These are phyloP conservation scores for Amphibolis antarctica DNA, from an alignment of 106 monocot species.

Conservation along the genomic window DNA sequence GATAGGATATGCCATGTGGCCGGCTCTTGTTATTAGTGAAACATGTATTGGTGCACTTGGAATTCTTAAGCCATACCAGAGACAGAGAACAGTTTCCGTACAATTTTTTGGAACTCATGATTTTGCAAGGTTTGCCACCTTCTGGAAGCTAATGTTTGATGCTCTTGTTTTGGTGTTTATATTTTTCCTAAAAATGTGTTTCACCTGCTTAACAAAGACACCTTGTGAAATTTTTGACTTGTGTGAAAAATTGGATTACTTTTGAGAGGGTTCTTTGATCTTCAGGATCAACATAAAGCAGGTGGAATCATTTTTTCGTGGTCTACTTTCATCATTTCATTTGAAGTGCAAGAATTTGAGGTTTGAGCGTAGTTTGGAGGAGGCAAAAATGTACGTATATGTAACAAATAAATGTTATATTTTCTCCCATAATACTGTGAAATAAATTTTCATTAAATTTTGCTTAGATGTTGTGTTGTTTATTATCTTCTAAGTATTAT, in stretches of 20 bases:
- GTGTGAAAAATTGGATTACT: background rate
- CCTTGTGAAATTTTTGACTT: too few relatives aligned
- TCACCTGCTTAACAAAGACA: too few relatives aligned
- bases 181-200: background rate
- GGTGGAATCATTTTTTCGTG: constrained; percentile 74
- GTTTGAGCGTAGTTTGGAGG: constrained; percentile 70
- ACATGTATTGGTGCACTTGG: constrained; percentile 30
- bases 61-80: constrained; percentile 31
- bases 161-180: background rate
- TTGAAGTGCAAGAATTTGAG: constrained; percentile 75
- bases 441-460: background rate
- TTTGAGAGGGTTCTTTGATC: background rate
- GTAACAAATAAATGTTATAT: background rate
- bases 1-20: constrained; percentile 98
- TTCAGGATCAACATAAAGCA: constrained; percentile 75
- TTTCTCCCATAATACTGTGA: background rate
- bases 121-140: constrained; percentile 76
- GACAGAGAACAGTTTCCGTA: constrained; percentile 56
- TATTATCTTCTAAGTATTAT: too few relatives aligned
- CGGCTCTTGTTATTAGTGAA: constrained; percentile 78
- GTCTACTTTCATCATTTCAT: constrained; percentile 70
- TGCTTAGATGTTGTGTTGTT: too few relatives aligned
- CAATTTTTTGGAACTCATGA: constrained; percentile 99
- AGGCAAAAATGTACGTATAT: constrained; percentile 58
- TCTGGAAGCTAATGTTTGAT: background rate